These are phyloP conservation scores for Saccharum spontaneum DNA, from an alignment of 176 grass and related monocot genomes.

Conservation along the genomic window DNA sequence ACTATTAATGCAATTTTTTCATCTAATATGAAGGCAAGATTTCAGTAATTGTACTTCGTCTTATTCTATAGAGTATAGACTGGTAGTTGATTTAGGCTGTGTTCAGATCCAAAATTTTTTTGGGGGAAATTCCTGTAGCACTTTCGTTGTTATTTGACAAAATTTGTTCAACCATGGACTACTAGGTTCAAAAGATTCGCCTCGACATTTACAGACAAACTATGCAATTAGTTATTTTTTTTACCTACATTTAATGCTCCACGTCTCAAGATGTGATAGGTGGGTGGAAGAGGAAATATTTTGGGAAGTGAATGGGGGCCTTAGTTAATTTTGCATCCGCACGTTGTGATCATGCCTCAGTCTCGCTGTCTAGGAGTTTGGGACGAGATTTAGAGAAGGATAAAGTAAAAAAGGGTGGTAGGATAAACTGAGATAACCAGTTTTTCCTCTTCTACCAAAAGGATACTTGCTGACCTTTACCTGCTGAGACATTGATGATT, in stretches of 20 bases:
- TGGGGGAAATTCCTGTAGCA: too few species aligned
- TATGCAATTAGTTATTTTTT: too few species aligned
- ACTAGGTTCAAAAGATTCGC: too few species aligned
- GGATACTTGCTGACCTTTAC: background rate
- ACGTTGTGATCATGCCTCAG: background rate
- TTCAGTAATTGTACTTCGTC: background rate
- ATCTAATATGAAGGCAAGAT: background rate
- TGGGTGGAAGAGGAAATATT: too few species aligned
- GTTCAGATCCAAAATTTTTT: too few species aligned
- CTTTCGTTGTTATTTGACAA: too few species aligned
- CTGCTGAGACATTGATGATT: background rate
- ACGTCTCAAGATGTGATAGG: too few species aligned
- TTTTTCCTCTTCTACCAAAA: conserved; percentile 14
- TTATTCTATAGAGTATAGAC: background rate
- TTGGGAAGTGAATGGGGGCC: too few species aligned
- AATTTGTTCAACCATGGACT: too few species aligned
- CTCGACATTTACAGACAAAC: too few species aligned
- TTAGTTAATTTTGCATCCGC: background rate
- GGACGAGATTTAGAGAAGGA: background rate
- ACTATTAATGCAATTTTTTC: background rate
- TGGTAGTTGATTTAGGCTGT: background rate
- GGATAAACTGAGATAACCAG: background rate
- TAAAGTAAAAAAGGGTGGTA: background rate
- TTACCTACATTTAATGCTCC: too few species aligned
- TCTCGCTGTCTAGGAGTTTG: background rate